A percentile compares a stretch with the other conserved stretches of the same genome.
phyloP scores from a whole-genome alignment of 2,329 filamentous ascomycete species.

The Stagonosporopsis rhizophila region DNA sequence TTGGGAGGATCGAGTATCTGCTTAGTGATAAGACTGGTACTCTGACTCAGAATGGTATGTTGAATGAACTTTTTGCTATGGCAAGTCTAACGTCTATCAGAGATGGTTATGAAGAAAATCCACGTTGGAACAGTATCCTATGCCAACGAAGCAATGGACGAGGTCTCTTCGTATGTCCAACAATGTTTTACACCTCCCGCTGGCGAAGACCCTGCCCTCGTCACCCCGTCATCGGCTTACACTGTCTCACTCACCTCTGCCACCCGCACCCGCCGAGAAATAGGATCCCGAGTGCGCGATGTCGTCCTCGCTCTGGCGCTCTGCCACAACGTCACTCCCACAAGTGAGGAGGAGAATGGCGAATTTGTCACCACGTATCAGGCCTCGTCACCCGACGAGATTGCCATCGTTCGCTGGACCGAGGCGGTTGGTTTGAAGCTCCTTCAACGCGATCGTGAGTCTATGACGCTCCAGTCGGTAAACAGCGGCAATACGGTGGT shows the following conservation, averaged over 20 bases:
- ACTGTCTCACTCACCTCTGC: constrained; percentile 67
- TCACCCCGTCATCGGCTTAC: constrained; percentile 78
- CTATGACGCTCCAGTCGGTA: constrained; percentile 81
- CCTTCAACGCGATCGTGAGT: constrained; percentile 83
- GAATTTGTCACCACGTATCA: constrained; percentile 84
- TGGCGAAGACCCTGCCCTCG: constrained; percentile 55
- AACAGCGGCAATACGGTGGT: constrained; percentile 78
- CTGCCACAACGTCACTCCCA: constrained; percentile 97
- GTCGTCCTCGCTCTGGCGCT: constrained; percentile 90
- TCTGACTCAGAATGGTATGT: constrained; percentile 81
- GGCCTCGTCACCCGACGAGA: constrained; percentile 96
- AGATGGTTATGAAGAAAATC: constrained; percentile 99
- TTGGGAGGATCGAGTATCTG: constrained; percentile 94
- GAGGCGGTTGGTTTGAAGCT: constrained; percentile 89
- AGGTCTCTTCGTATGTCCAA: constrained; percentile 83
- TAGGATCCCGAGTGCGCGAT: constrained; percentile 90
- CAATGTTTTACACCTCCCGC: constrained; percentile 73
- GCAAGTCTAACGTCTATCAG: constrained; percentile 50
- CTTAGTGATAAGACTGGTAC: constrained; percentile 99
- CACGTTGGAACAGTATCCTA: constrained; percentile 98
- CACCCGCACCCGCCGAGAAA: constrained; percentile 88
- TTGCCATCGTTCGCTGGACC: constrained; percentile 96
- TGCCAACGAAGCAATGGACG: constrained; percentile 98
- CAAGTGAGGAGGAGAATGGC: constrained; percentile 82
- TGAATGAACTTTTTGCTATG: no score